Conservation (phyloP, 345 rosid genomes). For the Litchi chinensis region DNA sequence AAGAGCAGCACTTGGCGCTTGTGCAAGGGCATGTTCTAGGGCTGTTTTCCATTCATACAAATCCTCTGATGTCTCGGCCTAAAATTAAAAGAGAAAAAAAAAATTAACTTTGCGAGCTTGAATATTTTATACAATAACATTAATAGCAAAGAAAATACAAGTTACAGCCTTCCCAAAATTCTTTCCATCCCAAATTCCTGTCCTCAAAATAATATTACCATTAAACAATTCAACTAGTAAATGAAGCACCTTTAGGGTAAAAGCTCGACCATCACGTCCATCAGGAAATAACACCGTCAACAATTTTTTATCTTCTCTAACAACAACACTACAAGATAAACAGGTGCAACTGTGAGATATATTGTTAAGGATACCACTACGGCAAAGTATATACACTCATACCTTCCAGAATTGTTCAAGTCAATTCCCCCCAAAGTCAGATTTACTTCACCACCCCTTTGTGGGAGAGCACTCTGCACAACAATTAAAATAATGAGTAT, state of each 20-base stretch:
- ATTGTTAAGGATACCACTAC: constrained; percentile 16
- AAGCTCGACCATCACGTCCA: constrained; percentile 99
- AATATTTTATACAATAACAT: constrained; percentile 9
- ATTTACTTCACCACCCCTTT: constrained; percentile 94
- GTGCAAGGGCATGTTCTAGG: constrained; percentile 89
- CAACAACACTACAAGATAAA: constrained; percentile 77
- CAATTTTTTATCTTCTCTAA: constrained; percentile 92
- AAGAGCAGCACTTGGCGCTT: constrained; percentile 97
- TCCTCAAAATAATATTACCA: neutral
- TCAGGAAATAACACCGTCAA: constrained; percentile 97
- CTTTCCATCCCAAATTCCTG: neutral
- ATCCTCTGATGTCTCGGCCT: constrained; percentile 98
- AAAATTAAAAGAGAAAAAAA: constrained; percentile 21
- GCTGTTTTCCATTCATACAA: constrained; percentile 94
- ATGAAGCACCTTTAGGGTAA: constrained; percentile 86
- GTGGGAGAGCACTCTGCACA: constrained; percentile 85
- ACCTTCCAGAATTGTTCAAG: constrained; percentile 98
- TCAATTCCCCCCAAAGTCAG: constrained; percentile 96
- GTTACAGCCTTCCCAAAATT: neutral
- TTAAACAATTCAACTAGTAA: constrained; percentile 17
- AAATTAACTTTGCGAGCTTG: neutral
- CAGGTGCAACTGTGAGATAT: constrained; percentile 29
- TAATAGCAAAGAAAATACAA: neutral
- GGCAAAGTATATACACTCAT: constrained; percentile 21
- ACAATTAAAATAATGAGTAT: constrained; percentile 20